Conservation (phyloP, 345 rosid species). For the Citrus sinensis region DVS_A1.0 CM039169.1:23249501-23250000, state of each 20-base stretch:
- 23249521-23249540: no score
- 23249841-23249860: background rate
- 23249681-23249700: background rate
- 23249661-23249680: no score
- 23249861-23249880: background rate
- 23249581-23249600: no score
- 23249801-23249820: background rate
- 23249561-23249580: no score
- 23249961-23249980: constrained; percentile 59
- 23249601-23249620: no score
- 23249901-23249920: background rate
- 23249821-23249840: background rate
- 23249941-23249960: constrained; percentile 38
- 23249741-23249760: background rate
- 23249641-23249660: no score
- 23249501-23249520: no score
- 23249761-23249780: background rate
- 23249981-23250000: constrained; percentile 46
- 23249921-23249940: constrained; percentile 22
- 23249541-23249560: no score
- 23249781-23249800: background rate
- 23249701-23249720: background rate
- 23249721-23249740: background rate
- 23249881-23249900: background rate
- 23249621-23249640: no score